Evolutionary conservation across 1,284 basidiomycete species (phyloP).

Genomic region (Vanrija humicola): DNA sequence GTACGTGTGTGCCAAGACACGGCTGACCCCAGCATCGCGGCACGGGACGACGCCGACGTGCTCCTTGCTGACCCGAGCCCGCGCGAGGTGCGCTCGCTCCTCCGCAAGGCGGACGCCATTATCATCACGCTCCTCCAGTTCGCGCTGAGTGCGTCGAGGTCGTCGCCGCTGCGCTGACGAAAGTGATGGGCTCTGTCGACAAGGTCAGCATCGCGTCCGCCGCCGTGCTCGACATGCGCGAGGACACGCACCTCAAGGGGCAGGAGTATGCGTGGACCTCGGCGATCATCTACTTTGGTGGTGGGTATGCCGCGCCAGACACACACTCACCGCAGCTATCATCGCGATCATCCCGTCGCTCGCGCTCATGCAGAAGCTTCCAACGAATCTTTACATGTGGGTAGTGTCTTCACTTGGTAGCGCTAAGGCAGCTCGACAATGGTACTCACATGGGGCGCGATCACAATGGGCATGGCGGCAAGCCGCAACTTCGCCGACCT

Average conservation of each 20-base stretch:
- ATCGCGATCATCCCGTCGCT: constrained; percentile 13
- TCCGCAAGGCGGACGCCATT: too few relatives aligned
- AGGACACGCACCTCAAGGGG: not conserved
- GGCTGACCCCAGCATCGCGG: too few relatives aligned
- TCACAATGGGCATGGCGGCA: constrained; percentile 2
- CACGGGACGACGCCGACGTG: too few relatives aligned
- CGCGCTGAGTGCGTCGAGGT: too few relatives aligned
- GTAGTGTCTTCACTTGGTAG: too few relatives aligned
- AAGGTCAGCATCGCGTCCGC: not conserved
- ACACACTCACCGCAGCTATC: not conserved
- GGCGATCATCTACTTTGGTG: not conserved
- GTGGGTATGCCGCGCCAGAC: not conserved
- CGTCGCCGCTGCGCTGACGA: too few relatives aligned
- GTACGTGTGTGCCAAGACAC: not conserved
- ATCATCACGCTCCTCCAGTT: too few relatives aligned
- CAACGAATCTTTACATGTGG: constrained; percentile 8
- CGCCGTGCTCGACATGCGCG: not conserved
- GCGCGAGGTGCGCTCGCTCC: too few relatives aligned
- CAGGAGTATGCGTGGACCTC: not conserved
- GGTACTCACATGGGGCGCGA: not conserved
- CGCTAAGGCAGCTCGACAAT: too few relatives aligned
- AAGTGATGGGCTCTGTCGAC: not conserved
- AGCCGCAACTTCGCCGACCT: constrained; percentile 13
- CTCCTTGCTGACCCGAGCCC: too few relatives aligned
- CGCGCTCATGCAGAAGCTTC: constrained; percentile 11